Base-by-base conservation (phyloP, 352 stramenopile genomes). In the Globisporangium cederbergense region DNA sequence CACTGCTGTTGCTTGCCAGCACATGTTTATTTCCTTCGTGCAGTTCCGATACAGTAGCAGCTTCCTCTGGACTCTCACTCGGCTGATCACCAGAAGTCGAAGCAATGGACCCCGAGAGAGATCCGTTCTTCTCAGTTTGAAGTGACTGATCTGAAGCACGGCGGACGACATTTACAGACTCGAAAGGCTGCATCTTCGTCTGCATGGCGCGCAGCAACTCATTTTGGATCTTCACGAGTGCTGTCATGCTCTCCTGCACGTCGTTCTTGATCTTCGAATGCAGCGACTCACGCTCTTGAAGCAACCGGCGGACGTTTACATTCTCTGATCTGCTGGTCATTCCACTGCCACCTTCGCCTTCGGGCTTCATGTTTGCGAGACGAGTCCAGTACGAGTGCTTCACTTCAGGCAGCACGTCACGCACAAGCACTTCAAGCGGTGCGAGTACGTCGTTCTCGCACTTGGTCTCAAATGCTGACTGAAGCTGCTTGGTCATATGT, bases 301-400 rank as follows among this genome's bases (percentile, higher is more conserved):
- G 63, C 20, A 92, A 25, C 1, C 81, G 68, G 9, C 78, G 77
- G 11, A 77, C 60, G 14, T 83, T 80, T 8, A 73, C 64, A 20
- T 51, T 67, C 10, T 70, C 58, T 32, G 34, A 13, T 58, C 58
- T 51, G 18, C 50, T n/a, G 16, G 13, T 38, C 43, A 56, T 46
- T 13, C 42, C 49, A n/a, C 34, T 50, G 13, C n/a, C 57, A 14
- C 47, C 25, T 34, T 34, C 42, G n/a, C 34, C 55, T 5, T 64
- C 40, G 16, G 42, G 28, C 11, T 65, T 53, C 52, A 74, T 62
- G 52, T 66, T 75, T 14, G 71, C 70, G 9, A 80, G 70, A 1
- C 83, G 71, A 14, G 78, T 89, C 85, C 85, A 94, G 64, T 89
- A 92, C 38, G 83, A 80, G 50, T 92, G 76, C 60, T 92, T 91